Conservation (phyloP, 1,139 yeast species). For the Candida tunisiensis region DNA sequence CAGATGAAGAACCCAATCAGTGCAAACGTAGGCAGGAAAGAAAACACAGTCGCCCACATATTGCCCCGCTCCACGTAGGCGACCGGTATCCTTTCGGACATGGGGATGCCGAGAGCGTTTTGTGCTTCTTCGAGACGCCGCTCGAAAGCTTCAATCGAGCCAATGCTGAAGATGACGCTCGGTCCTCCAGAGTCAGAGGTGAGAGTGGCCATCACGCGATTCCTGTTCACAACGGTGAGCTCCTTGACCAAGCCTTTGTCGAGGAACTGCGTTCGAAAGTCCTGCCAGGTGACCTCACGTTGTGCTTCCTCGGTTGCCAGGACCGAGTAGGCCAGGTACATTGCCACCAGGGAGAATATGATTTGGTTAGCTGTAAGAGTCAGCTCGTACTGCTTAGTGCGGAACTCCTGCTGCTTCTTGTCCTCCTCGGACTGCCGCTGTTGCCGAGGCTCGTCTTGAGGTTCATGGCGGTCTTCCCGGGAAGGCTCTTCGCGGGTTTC, state of each 20-base stretch:
- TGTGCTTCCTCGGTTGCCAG: conserved; percentile 16
- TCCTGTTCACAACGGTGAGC: conserved; percentile 60
- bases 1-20: conserved; percentile 76
- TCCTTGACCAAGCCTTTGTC: conserved; percentile 73
- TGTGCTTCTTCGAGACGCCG: conserved; percentile 64
- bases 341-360: conserved; percentile 13
- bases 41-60: conserved; percentile 37
- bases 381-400: conserved; percentile 7
- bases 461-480: no score
- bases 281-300: conserved; percentile 63
- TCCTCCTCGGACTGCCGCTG: no score
- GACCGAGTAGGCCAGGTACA: conserved; percentile 10
- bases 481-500: no score
- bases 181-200: conserved; percentile 8
- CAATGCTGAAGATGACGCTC: conserved; percentile 51
- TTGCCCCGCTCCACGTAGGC: conserved; percentile 47
- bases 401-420: no score
- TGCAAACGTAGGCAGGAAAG: conserved; percentile 69
- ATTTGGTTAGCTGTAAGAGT: conserved; percentile 14
- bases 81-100: conserved; percentile 63
- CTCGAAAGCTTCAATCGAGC: conserved; percentile 81
- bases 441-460: no score
- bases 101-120: conserved; percentile 48
- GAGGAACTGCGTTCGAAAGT: conserved; percentile 66
- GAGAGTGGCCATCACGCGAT: conserved; percentile 38